Evolutionary conservation across 2,329 filamentous ascomycete species (phyloP), one percentile per base, ranked within the genome.

Genomic region (Alternaria novae-zelandiae): DNA sequence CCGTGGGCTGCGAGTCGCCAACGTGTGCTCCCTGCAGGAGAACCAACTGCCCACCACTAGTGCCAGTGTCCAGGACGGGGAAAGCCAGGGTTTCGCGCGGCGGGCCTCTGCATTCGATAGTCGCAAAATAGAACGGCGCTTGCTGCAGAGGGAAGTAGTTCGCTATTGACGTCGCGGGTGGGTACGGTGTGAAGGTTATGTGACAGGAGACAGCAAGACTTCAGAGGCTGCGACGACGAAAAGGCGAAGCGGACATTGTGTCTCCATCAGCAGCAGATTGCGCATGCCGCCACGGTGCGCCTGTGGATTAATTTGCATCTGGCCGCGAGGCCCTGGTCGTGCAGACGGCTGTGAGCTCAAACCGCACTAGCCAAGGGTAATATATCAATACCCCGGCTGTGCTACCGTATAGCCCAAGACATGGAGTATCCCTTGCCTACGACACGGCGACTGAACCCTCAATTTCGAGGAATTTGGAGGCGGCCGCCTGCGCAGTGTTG

Each of bases 121-220:
- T 68, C 51, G 61, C 69, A 69, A 70, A 70, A 74, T 73, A 73
- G 68, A 67, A 49, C 49, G 44, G 49, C 60, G 60, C 60, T 63
- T 59, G 60, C 57, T 58, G 41, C 50, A 58, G 46, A 36, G 44
- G 57, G 49, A 5, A 28, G 56, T 61, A 50, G 55, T 46, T 36
- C 13, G 5, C 41, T 41, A 6, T 36, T 43, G 58, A 60, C 43
- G 32, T 20, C 45, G 60, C 36, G 7, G 50, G 53, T 55, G 23
- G 21, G 21, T 11, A 25, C 43, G n/a, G 25, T 47, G 36, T 3
- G 28, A 30, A 15, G n/a, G 47, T n/a, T 46, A 59, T 49, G 45
- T n/a, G 57, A 23, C 23, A 46, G 45, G 55, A 36, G 58, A 56
- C 53, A 54, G 54, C 36, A 44, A 57, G 57, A 51, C 49, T 36